Conservation (phyloP, 345 rosid genomes). For the Sonneratia caseolaris region DNA sequence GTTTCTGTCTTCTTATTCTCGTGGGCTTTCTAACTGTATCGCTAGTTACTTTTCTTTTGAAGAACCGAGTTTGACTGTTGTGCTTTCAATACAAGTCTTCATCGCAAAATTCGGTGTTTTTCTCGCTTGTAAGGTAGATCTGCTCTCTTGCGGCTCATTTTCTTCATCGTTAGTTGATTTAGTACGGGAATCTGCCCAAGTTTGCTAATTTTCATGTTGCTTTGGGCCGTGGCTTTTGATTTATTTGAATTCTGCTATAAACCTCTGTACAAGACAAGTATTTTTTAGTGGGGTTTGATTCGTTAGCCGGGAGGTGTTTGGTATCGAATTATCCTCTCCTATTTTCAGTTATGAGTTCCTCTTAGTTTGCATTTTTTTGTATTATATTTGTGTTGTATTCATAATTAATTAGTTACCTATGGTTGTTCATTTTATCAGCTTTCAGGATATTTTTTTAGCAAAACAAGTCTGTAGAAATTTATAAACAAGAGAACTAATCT, state of each 20-base stretch:
- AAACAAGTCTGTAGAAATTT: too few relatives aligned
- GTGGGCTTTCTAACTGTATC: background rate
- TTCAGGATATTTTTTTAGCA: too few relatives aligned
- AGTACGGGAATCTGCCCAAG: background rate
- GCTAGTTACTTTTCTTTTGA: background rate
- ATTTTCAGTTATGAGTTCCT: too few relatives aligned
- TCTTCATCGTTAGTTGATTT: background rate
- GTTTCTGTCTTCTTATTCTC: too few relatives aligned
- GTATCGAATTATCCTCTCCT: too few relatives aligned
- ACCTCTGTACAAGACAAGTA: background rate
- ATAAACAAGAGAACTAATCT: too few relatives aligned
- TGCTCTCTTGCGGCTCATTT: background rate
- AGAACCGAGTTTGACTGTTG: background rate
- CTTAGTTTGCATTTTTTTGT: too few relatives aligned
- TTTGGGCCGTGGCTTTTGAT: background rate
- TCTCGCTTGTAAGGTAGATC: background rate
- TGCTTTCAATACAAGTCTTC: background rate
- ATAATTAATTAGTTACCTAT: too few relatives aligned
- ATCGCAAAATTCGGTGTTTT: background rate
- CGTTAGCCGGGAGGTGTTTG: background rate
- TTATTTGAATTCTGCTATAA: background rate
- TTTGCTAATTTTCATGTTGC: background rate
- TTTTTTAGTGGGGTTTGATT: background rate
- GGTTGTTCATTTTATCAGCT: too few relatives aligned
- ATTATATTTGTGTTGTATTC: too few relatives aligned